A percentile compares a stretch with the other conserved stretches of the same genome.
phyloP scores from a whole-genome alignment of 2,329 filamentous ascomycete species.

The Epichloe brachyelytri region DNA sequence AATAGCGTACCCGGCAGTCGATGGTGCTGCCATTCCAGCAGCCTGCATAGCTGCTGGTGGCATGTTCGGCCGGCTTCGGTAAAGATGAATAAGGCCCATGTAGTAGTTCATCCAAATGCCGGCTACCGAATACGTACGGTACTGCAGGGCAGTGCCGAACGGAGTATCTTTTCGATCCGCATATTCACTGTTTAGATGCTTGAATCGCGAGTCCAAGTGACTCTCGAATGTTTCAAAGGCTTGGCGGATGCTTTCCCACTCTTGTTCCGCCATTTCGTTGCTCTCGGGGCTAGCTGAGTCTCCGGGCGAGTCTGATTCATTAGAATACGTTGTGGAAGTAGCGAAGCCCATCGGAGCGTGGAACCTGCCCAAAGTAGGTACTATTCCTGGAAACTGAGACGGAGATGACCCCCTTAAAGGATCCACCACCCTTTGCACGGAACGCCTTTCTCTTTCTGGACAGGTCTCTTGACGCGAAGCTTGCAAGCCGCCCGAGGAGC shows the following conservation, averaged over 20 bases:
- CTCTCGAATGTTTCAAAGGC: conserved; percentile 56
- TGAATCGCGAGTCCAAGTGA: conserved; percentile 62
- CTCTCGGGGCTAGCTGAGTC: conserved; percentile 48
- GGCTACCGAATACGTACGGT: conserved; percentile 76
- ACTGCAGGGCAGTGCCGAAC: conserved; percentile 71
- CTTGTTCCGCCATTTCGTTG: conserved; percentile 55
- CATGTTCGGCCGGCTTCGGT: conserved; percentile 78
- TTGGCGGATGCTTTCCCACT: conserved; percentile 65
- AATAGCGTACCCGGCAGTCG: conserved; percentile 59
- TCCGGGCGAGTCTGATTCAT: conserved; percentile 30
- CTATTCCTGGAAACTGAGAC: conserved; percentile 41
- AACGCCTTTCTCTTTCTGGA: conserved; percentile 59
- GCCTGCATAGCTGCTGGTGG: conserved; percentile 83
- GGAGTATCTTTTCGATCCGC: conserved; percentile 50
- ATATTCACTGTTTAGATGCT: conserved; percentile 58
- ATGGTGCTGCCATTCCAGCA: conserved; percentile 59
- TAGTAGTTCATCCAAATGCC: conserved; percentile 82
- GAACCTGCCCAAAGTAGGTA: conserved; percentile 38
- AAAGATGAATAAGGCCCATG: conserved; percentile 70
- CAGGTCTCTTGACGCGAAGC: conserved; percentile 67
- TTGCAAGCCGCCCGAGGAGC: conserved; percentile 63
- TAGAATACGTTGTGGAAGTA: conserved; percentile 32
- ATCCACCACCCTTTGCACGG: conserved; percentile 16
- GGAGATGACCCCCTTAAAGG: conserved; percentile 19
- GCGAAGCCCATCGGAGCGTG: conserved; percentile 41